phyloP scores from a whole-genome alignment of 495 filamentous ascomycete species.

The Aspergillus carlsbadensis region DNA sequence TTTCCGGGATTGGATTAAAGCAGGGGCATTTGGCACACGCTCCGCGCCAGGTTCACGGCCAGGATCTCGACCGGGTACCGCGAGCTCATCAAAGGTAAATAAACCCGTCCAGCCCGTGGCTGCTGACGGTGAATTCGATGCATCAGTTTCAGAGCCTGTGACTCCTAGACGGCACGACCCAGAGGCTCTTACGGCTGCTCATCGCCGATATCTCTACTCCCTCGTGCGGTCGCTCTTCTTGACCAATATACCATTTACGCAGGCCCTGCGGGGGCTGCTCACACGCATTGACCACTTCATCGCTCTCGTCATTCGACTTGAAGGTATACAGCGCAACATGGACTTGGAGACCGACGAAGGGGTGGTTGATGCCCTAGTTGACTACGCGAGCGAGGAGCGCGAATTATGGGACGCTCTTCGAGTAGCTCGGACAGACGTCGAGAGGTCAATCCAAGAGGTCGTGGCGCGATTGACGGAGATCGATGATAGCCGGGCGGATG shows the following conservation, averaged over 20 bases:
- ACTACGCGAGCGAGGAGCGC: conserved; percentile 66
- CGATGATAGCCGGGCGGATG: conserved; percentile 50
- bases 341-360: conserved; percentile 79
- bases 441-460: conserved; percentile 60
- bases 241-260: conserved; percentile 65
- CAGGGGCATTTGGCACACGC: conserved; percentile 19
- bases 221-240: conserved; percentile 70
- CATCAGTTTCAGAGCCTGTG: conserved; percentile 9
- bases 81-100: conserved; percentile 29
- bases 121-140: conserved; percentile 16
- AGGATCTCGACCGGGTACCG: conserved; percentile 42
- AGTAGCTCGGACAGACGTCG: conserved; percentile 30
- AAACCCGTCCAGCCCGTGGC: background rate
- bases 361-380: conserved; percentile 68
- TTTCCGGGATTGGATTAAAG: conserved; percentile 59
- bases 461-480: conserved; percentile 59
- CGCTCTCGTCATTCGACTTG: conserved; percentile 68
- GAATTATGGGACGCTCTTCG: conserved; percentile 59
- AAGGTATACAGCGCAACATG: conserved; percentile 66
- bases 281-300: conserved; percentile 73
- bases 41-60: conserved; percentile 43
- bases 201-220: conserved; percentile 68
- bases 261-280: conserved; percentile 67
- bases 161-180: conserved; percentile 65
- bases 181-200: conserved; percentile 76